These are phyloP conservation scores for Diaporthe destruens DNA, from an alignment of 2,329 filamentous ascomycete genomes.

Conservation along the genomic window DNA sequence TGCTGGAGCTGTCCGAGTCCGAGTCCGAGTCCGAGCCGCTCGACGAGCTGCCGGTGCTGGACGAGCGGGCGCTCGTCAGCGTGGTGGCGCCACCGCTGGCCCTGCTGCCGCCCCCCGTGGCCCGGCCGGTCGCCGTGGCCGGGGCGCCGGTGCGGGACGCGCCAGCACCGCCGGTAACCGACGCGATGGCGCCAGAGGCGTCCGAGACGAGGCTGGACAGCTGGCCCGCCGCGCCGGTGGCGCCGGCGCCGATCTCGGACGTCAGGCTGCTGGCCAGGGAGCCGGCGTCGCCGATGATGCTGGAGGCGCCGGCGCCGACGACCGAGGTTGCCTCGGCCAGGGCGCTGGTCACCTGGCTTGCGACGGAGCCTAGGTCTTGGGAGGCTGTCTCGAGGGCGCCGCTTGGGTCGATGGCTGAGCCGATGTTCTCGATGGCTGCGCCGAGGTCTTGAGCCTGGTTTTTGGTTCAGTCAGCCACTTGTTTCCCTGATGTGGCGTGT, in stretches of 20 bases:
- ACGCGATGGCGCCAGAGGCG: slow-evolving; percentile 1
- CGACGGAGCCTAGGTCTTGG: slow-evolving; percentile 35
- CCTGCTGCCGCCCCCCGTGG: background rate
- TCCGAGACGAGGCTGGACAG: slow-evolving; percentile 11
- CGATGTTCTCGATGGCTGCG: slow-evolving; percentile 6
- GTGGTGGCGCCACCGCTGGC: slow-evolving; percentile 13
- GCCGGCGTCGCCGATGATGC: slow-evolving; percentile 31
- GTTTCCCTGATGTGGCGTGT: slow-evolving; percentile 2
- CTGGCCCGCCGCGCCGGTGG: slow-evolving; percentile 41
- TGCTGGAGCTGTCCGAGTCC: slow-evolving; percentile 39
- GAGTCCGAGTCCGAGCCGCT: slow-evolving; percentile 39
- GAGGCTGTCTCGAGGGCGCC: slow-evolving; percentile 39
- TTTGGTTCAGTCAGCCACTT: background rate
- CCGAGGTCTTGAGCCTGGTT: slow-evolving; percentile 44
- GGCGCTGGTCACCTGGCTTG: slow-evolving; percentile 43
- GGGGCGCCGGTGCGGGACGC: background rate
- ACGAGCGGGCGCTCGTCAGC: slow-evolving; percentile 28
- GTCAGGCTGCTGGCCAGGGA: slow-evolving; percentile 39
- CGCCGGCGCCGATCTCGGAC: slow-evolving; percentile 44
- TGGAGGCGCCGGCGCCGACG: slow-evolving; percentile 3
- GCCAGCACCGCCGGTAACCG: slow-evolving; percentile 7
- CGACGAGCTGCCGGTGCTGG: slow-evolving; percentile 41
- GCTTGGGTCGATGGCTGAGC: slow-evolving; percentile 29
- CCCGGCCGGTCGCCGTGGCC: background rate
- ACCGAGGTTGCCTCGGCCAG: slow-evolving; percentile 45